Conservation (phyloP, 2,329 filamentous ascomycete genomes). For the Raffaelea albimanens region DNA sequence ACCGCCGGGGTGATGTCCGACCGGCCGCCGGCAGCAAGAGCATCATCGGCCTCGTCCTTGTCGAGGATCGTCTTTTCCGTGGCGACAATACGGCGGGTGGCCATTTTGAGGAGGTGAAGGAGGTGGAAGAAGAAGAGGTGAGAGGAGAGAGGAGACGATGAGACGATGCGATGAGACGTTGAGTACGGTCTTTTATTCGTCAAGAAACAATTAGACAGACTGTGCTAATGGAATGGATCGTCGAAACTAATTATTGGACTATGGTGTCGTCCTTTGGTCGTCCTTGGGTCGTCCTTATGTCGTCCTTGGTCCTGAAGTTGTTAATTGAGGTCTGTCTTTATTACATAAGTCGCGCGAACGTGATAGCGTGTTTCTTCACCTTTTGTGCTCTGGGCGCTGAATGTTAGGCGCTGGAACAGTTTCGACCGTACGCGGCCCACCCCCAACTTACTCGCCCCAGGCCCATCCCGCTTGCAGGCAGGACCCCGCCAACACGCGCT, state of each 20-base stretch:
- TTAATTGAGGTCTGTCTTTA: not conserved
- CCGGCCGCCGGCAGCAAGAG: conserved; percentile 37
- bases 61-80: conserved; percentile 59
- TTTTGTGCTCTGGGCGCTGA: too few species aligned
- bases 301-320: too few species aligned
- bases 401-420: too few species aligned
- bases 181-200: too few species aligned
- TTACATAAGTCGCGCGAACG: conserved; percentile 7
- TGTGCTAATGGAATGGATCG: not conserved
- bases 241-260: too few species aligned
- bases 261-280: too few species aligned
- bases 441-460: too few species aligned
- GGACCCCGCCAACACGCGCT: conserved; percentile 6
- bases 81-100: conserved; percentile 57
- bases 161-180: not conserved
- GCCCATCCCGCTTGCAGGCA: too few species aligned
- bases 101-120: conserved; percentile 37
- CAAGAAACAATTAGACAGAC: not conserved
- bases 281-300: too few species aligned
- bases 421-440: too few species aligned
- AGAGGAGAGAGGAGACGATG: not conserved
- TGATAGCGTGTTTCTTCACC: conserved; percentile 15
- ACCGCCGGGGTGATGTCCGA: conserved; percentile 77
- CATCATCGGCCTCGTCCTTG: conserved; percentile 39
- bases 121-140: not conserved